Conservation (phyloP, 2,329 filamentous ascomycete genomes). For the Escovopsis sp. region DNA sequence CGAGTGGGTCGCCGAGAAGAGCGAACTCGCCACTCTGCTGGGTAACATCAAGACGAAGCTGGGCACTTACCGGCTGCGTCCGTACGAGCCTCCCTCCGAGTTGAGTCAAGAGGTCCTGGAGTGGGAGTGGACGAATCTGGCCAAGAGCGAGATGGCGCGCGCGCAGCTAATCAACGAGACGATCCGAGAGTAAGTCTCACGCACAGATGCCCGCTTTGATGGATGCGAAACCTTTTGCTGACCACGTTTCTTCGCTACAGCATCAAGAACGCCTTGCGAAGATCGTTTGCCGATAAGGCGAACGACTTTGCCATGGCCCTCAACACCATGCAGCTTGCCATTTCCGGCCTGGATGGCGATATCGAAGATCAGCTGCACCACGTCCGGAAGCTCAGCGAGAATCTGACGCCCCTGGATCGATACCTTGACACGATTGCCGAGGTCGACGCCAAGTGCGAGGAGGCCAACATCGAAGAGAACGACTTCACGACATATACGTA, state of each 20-base stretch:
- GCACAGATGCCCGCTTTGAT: neutral
- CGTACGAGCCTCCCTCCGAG: conserved; percentile 80
- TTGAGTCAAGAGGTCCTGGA: conserved; percentile 73
- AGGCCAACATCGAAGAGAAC: conserved; percentile 98
- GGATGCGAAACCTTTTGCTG: conserved; percentile 9
- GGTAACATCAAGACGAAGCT: conserved; percentile 99
- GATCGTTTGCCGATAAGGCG: conserved; percentile 91
- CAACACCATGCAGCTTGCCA: conserved; percentile 86
- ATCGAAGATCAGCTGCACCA: conserved; percentile 88
- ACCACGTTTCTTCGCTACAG: conserved; percentile 23
- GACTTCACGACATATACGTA: conserved; percentile 99
- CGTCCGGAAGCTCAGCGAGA: conserved; percentile 72
- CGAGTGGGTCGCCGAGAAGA: conserved; percentile 95
- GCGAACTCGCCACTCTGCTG: conserved; percentile 77
- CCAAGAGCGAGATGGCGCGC: conserved; percentile 71
- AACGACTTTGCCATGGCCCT: conserved; percentile 95
- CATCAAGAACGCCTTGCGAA: conserved; percentile 90
- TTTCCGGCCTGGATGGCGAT: conserved; percentile 93
- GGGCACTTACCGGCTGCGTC: conserved; percentile 79
- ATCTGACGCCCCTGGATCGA: conserved; percentile 74
- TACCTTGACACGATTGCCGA: conserved; percentile 79
- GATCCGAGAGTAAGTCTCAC: conserved; percentile 62
- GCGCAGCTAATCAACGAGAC: conserved; percentile 96
- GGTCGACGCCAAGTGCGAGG: conserved; percentile 76
- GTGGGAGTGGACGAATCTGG: conserved; percentile 62